Conservation (phyloP, 208 protist genomes). For the Entamoeba moshkovskii region DNA sequence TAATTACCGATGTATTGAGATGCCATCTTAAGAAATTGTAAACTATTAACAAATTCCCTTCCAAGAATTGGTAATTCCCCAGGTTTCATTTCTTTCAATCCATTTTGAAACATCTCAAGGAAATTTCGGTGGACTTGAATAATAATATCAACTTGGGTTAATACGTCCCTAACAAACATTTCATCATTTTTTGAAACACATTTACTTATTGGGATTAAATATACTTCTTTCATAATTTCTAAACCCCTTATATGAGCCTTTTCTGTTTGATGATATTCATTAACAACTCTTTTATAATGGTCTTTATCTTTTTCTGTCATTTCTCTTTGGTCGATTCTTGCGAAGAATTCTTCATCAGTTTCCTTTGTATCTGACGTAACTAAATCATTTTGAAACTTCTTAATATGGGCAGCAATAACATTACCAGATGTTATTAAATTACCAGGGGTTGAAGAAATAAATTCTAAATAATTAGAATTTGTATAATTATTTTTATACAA, state of each 20-base stretch:
- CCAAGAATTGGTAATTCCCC: neutral
- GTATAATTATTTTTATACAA: no score
- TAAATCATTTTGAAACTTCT: neutral
- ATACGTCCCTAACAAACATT: neutral
- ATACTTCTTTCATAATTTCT: neutral
- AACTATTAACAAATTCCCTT: neutral
- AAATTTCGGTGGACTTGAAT: neutral
- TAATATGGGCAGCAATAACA: neutral
- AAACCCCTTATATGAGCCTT: neutral
- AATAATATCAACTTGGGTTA: neutral
- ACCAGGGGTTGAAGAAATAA: neutral
- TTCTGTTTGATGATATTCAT: neutral
- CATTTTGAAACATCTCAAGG: neutral
- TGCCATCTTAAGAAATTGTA: neutral
- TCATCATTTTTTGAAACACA: neutral
- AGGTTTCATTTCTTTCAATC: neutral
- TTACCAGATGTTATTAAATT: neutral
- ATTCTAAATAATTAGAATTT: no score
- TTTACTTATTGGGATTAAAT: neutral
- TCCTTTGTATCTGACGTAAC: neutral
- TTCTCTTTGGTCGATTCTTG: neutral
- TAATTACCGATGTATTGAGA: neutral
- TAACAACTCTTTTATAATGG: neutral
- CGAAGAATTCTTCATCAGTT: neutral
- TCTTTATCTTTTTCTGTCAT: neutral